These are phyloP conservation scores for Cyberlindnera subsufficiens DNA, from an alignment of 805 yeast species.

Conservation along the genomic window DNA sequence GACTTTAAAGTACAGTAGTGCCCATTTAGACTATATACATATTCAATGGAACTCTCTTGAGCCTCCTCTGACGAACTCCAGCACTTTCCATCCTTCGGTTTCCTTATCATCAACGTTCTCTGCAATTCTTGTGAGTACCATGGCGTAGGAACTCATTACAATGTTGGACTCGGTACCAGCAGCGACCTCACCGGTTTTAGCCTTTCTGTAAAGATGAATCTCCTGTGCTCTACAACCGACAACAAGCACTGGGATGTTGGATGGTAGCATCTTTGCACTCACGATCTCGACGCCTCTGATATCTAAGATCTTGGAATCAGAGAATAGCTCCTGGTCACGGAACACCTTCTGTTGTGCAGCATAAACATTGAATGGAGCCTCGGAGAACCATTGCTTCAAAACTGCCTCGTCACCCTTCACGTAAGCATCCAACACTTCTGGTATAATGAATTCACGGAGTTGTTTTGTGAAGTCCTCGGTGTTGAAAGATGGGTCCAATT, in stretches of 20 bases:
- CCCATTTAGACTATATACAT: not conserved
- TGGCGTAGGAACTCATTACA: slow-evolving; percentile 87
- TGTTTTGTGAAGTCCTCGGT: slow-evolving; percentile 74
- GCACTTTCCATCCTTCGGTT: slow-evolving; percentile 95
- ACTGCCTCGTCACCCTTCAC: slow-evolving; percentile 83
- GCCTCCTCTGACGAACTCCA: slow-evolving; percentile 92
- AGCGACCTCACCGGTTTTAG: slow-evolving; percentile 88
- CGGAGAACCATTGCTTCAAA: slow-evolving; percentile 87
- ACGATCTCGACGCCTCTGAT: slow-evolving; percentile 92
- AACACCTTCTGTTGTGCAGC: slow-evolving; percentile 89
- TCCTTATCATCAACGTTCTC: slow-evolving; percentile 85
- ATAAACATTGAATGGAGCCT: slow-evolving; percentile 95
- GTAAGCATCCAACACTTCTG: slow-evolving; percentile 93
- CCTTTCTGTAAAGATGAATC: slow-evolving; percentile 79
- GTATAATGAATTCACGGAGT: slow-evolving; percentile 86
- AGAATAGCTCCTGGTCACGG: slow-evolving; percentile 82
- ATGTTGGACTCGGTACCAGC: slow-evolving; percentile 96
- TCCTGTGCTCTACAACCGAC: slow-evolving; percentile 97
- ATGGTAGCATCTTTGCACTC: slow-evolving; percentile 81
- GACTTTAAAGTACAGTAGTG: not conserved
- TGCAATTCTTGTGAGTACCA: slow-evolving; percentile 90
- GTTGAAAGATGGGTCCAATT: slow-evolving; percentile 85
- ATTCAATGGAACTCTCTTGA: slow-evolving; percentile 61
- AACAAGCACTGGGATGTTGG: slow-evolving; percentile 87
- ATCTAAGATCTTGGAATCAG: slow-evolving; percentile 89